Evolutionary conservation across 2,329 filamentous ascomycete species (phyloP).

Genomic region (Apiospora phragmitis): DNA sequence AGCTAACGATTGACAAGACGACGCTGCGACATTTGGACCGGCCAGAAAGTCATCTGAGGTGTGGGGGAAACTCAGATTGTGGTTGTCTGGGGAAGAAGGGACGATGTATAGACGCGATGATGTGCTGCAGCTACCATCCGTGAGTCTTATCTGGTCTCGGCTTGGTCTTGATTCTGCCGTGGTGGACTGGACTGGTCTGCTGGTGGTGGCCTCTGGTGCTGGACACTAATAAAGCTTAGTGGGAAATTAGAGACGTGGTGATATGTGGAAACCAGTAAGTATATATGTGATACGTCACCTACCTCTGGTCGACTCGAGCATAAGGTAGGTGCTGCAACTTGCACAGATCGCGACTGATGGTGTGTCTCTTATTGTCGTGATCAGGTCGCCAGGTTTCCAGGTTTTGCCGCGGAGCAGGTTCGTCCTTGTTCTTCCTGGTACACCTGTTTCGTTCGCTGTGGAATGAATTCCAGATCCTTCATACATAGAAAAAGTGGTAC

Average conservation of each 20-base stretch:
- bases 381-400: not conserved
- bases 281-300: not conserved
- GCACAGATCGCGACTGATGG: not conserved
- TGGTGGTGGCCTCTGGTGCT: not conserved
- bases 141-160: not conserved
- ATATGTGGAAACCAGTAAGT: not conserved
- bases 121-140: not conserved
- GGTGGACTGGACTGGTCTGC: too few relatives aligned
- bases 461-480: conserved; percentile 1
- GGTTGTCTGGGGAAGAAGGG: not conserved
- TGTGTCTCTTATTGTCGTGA: not conserved
- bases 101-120: not conserved
- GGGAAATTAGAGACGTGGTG: conserved; percentile 4
- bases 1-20: conserved; percentile 7
- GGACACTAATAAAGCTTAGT: not conserved
- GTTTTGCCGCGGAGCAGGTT: not conserved
- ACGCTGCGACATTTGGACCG: conserved; percentile 8
- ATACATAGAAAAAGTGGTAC: not conserved
- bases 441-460: not conserved
- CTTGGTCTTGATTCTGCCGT: not conserved
- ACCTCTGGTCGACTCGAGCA: not conserved
- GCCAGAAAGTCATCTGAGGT: conserved; percentile 6
- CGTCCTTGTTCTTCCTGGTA: not conserved
- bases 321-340: not conserved
- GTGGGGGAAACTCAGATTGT: conserved; percentile 1